Base-by-base conservation (phyloP, 345 rosid genomes). In the Aquilaria sinensis region DNA sequence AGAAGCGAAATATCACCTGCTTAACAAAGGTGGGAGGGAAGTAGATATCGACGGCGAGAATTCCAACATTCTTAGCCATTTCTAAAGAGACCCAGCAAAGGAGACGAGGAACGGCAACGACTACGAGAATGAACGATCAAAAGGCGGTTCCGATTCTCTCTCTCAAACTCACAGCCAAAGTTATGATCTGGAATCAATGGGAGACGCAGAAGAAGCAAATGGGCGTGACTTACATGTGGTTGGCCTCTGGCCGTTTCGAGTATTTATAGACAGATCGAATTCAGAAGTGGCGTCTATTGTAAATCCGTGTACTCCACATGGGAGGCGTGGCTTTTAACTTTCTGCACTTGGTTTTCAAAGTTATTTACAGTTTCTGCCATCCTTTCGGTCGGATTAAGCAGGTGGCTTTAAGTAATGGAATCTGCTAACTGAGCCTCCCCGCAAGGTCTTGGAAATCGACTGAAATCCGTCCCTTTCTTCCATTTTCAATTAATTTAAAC, bases 21-120 rank as follows among this genome's bases (percentile, higher is more conserved):
- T 85, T 92, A 76, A 95, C 83, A 72, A 85, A 95, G 70, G 92
- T 83, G 11, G 96, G 96, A 77, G 99, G 99, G 80, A 95, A 95
- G 74, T 95, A 95, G 75, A 95, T 89, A 53, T 95, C 98, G 81
- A 91, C 64, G 65, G 99, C 96, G 53, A 95, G 78, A 71, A 95
- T 84, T 62, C 99, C 99, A 34, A 95, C 99, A 84, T 95, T 91
- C 89, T 85, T 85, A 60, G 94, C 85, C 99, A 95, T 95, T 76
- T 56, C 10, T n/a, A 34, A 13, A 41, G 10, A 37, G 3, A 37
- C 7, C 7, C 43, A 37, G 43, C 43, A 37, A 37, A 9, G 7
- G 8, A 2, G 7, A 5, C 43, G 43, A 37, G 43, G 43, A 37
- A 37, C 7, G 8, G 9, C 43, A 3, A 1, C 43, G 43, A 37